Base-by-base conservation (phyloP, 441 rosid species). In the Pelargonium fulgidum region DNA sequence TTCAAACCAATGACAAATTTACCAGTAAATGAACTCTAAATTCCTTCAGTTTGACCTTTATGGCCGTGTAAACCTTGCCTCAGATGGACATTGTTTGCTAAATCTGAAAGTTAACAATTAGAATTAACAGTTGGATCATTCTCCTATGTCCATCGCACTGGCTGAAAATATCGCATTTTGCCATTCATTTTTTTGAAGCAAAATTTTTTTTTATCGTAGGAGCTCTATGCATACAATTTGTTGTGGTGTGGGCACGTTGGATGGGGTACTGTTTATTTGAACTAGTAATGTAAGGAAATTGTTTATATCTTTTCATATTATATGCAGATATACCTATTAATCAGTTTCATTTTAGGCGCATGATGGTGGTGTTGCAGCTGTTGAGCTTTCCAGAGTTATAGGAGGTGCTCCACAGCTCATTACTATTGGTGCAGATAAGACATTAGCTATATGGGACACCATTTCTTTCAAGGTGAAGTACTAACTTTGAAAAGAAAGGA, bases 381-480 rank as follows among this genome's bases (percentile, higher is more conserved):
- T 89, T 84, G 99, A 94, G 81, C 96, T 94, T 70, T 91, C 97
- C 73, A 85, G 99, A 79, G 99, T 94, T 70, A 86, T 86, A 74
- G 97, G 97, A 79, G 90, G 86, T 75, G 84, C 97, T 78, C 99
- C 99, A 0, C 99, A 91, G 66, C 89, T 91, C 69, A 85, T 94
- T 77, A 91, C 97, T 50, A 89, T 94, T 76, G 99, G 99, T 76
- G 97, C 97, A 67, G 99, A 94, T 77, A 94, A 94, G 84, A 85
- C 97, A 50, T 79, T 94, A 81, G 97, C 99, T 73, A 92, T 92
- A 83, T 94, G 99, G 99, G 99, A 94, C 80, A 94, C 99, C 19
- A 83, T 90, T 75, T 87, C 99, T 70, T 94, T 90, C 76, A 94
- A 94, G 99, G 99, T 93, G 76, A 62, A 70, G 47, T 72, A 71